These are phyloP conservation scores for Yamadazyma diddensiae DNA, from an alignment of 1,139 yeast species.

Conservation along the genomic window DNA sequence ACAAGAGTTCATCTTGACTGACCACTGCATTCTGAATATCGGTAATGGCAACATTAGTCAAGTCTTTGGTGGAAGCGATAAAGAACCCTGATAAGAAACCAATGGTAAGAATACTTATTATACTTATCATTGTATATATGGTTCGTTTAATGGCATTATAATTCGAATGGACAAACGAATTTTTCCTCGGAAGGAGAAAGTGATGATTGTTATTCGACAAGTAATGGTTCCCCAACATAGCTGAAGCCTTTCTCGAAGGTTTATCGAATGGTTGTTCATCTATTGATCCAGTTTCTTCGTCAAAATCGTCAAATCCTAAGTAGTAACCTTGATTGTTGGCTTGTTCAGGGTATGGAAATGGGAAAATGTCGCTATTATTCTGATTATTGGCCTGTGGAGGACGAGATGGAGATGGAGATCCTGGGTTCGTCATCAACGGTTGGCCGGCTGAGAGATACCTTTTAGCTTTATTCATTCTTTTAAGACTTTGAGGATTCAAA, in stretches of 20 bases:
- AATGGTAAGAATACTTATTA: conserved; percentile 52
- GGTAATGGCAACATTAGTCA: conserved; percentile 60
- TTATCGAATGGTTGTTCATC: conserved; percentile 20
- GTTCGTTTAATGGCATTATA: conserved; percentile 46
- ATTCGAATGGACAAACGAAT: conserved; percentile 22
- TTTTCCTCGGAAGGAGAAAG: conserved; percentile 32
- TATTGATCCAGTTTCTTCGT: conserved; percentile 28
- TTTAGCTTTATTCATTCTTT: conserved; percentile 24
- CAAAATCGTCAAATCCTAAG: conserved; percentile 42
- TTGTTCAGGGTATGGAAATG: conserved; percentile 55
- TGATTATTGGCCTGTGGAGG: conserved; percentile 7
- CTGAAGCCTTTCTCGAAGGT: conserved; percentile 13
- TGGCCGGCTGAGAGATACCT: conserved; percentile 38
- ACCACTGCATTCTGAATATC: conserved; percentile 70
- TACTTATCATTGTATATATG: conserved; percentile 54
- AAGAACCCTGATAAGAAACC: conserved; percentile 84
- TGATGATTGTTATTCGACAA: conserved; percentile 21
- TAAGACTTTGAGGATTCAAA: conserved; percentile 23
- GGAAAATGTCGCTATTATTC: conserved; percentile 32
- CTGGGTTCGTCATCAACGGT: conserved; percentile 4
- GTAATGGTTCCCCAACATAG: conserved; percentile 14
- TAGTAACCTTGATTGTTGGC: conserved; percentile 21
- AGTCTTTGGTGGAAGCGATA: conserved; percentile 82
- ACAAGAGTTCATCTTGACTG: conserved; percentile 80
- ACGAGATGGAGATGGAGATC: conserved; percentile 6